Conservation (phyloP, 1,139 yeast genomes). For the Debaryomycetaceae sp. region DNA sequence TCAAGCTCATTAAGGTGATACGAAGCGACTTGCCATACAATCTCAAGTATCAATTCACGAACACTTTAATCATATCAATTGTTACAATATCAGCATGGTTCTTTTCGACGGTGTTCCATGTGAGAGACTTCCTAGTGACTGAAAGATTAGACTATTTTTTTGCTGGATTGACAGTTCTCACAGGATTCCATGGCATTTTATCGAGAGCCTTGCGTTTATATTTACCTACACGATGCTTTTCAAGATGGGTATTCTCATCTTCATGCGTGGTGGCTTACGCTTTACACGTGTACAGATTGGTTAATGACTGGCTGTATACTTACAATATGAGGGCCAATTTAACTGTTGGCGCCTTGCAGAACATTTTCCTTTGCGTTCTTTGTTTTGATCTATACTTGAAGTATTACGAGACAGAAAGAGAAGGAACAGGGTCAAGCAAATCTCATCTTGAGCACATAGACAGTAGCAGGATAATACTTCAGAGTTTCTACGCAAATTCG, state of each 20-base stretch:
- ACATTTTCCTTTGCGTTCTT: conserved; percentile 36
- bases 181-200: conserved; percentile 69
- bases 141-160: conserved; percentile 88
- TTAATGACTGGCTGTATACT: conserved; percentile 81
- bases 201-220: conserved; percentile 59
- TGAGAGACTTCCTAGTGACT: conserved; percentile 74
- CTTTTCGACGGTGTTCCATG: conserved; percentile 80
- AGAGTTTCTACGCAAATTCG: conserved; percentile 34
- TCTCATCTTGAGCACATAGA: conserved; percentile 27
- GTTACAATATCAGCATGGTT: conserved; percentile 84
- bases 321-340: conserved; percentile 94
- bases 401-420: conserved; percentile 22
- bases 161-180: conserved; percentile 83
- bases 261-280: conserved; percentile 49
- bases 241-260: conserved; percentile 30
- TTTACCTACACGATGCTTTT: conserved; percentile 24
- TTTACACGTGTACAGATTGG: conserved; percentile 64
- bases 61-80: conserved; percentile 38
- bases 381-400: conserved; percentile 33
- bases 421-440: conserved; percentile 6
- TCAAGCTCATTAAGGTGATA: conserved; percentile 24
- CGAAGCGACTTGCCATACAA: conserved; percentile 7
- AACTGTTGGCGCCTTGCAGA: conserved; percentile 70
- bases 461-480: conserved; percentile 20
- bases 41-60: conserved; percentile 26